Evolutionary conservation across 805 yeast species (phyloP), one percentile per base, ranked within the genome.

Genomic region (Wickerhamiella sorbophila): DNA sequence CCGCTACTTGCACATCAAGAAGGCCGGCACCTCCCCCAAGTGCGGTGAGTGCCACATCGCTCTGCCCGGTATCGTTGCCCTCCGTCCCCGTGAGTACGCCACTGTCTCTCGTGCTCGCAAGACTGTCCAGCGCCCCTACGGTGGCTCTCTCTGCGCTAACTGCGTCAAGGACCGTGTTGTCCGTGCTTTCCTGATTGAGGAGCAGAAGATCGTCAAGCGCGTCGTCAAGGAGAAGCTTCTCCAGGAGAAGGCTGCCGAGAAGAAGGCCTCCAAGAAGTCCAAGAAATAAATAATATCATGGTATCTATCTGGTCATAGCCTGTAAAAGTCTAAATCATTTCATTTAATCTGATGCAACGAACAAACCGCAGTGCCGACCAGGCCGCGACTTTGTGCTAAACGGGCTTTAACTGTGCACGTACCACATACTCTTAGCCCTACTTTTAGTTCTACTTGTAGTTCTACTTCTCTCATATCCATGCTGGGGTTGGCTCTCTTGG

Each of bases 131-230:
- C 91, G 99, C 79, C 87, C 95, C 62, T 91, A 91, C 88, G 98
- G 99, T 77, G 99, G 99, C 84, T 65, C 81, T 82, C 77, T 85
- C 91, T 76, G 95, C 88, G 70, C 85, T 76, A 52, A 50, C 84
- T 85, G 95, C 76, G 97, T 88, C 68, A 88, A 88, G 81, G 95
- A 88, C 74, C 85, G 96, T 80, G 79, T 91, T 62, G 88, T 88
- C 69, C 88, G 98, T 76, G 96, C 98, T 65, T 91, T 91, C 86
- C 81, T 91, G 70, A 84, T 91, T 59, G 98, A 93, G 77, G 99
- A 91, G 77, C 97, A 91, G 77, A 93, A 91, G 85, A 87, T 91
- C 58, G 99, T 91, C 68, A 93, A 91, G 87, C 86, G 93, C 75
- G 95, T 91, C 63, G 80, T 91, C 66, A 88, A 88, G 82, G 95